Conservation (phyloP, 2,329 filamentous ascomycete genomes). For the Penicillium crustosum region DNA sequence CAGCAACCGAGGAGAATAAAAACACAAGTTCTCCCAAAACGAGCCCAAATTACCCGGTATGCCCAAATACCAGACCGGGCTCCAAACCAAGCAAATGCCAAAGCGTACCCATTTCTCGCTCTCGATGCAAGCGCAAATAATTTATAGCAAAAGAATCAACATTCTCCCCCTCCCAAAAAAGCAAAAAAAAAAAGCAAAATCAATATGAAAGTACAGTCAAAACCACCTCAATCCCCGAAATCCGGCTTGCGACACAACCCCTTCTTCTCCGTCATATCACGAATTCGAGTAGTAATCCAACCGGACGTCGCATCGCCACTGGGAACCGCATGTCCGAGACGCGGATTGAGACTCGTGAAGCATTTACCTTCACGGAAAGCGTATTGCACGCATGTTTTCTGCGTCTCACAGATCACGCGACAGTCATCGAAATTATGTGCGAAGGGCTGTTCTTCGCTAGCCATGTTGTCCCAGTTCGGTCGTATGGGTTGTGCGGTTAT, state of each 20-base stretch:
- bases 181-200: background rate
- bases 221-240: conserved; percentile 22
- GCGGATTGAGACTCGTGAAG: conserved; percentile 33
- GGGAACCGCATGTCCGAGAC: conserved; percentile 28
- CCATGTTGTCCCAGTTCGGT: conserved; percentile 38
- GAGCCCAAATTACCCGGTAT: background rate
- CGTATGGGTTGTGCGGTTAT: conserved; percentile 28
- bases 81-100: background rate
- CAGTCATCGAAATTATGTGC: conserved; percentile 34
- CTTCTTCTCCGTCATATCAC: conserved; percentile 28
- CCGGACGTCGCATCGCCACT: conserved; percentile 28
- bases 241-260: conserved; percentile 30
- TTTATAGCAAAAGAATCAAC: background rate
- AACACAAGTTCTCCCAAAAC: background rate
- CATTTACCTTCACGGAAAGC: conserved; percentile 31
- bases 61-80: background rate
- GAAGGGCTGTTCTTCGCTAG: conserved; percentile 31
- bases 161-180: background rate
- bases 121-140: background rate
- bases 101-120: background rate
- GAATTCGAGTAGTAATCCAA: conserved; percentile 34
- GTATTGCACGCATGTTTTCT: conserved; percentile 35
- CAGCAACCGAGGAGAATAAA: background rate
- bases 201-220: background rate
- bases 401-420: conserved; percentile 28